Evolutionary conservation across 306 rosid species (phyloP).

Genomic region (Cicer pinnatifidum): DNA sequence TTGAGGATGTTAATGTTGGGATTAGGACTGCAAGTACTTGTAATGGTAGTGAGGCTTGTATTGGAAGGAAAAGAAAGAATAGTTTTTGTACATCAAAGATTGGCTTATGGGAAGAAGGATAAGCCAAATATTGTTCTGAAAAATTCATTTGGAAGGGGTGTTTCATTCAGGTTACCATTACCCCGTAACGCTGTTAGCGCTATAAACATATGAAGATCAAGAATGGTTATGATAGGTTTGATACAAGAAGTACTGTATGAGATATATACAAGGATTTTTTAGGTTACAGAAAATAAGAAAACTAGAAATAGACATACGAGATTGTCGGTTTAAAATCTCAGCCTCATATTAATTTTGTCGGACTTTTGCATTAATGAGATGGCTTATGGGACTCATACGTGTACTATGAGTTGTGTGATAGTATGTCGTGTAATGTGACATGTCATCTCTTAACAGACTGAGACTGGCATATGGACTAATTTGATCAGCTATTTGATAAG

Average conservation of each 20-base stretch:
- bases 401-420: too few relatives aligned
- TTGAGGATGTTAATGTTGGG: slow-evolving; percentile 40
- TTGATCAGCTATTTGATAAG: too few relatives aligned
- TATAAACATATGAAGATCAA: slow-evolving; percentile 51
- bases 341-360: too few relatives aligned
- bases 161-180: slow-evolving; percentile 70
- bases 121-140: slow-evolving; percentile 42
- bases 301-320: too few relatives aligned
- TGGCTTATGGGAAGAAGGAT: slow-evolving; percentile 73
- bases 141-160: slow-evolving; percentile 66
- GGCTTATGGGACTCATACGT: too few relatives aligned
- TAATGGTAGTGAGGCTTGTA: not conserved
- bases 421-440: too few relatives aligned
- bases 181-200: slow-evolving; percentile 26
- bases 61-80: slow-evolving; percentile 56
- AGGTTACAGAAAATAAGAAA: too few relatives aligned
- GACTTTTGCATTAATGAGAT: too few relatives aligned
- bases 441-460: too few relatives aligned
- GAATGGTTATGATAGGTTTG: slow-evolving; percentile 41
- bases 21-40: slow-evolving; percentile 25
- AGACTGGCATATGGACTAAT: too few relatives aligned
- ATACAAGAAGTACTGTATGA: slow-evolving; percentile 58
- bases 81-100: slow-evolving; percentile 80
- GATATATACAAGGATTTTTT: not conserved
- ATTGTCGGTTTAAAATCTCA: too few relatives aligned